Evolutionary conservation across 1,284 basidiomycete genomes (phyloP), one percentile per base, ranked within the genome.

Genomic region (Stereum hirsutum): DNA sequence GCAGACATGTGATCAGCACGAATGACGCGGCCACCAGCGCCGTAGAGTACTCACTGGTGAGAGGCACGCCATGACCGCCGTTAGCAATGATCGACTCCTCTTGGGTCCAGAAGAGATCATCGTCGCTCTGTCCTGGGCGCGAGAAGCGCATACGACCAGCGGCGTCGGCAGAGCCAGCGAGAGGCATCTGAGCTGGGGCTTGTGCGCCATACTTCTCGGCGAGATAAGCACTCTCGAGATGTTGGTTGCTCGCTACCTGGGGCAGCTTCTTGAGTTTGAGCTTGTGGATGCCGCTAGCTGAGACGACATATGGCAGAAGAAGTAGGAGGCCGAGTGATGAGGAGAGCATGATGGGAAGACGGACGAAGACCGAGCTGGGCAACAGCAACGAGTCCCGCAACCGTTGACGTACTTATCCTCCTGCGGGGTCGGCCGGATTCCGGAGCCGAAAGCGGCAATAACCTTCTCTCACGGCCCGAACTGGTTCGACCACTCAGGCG

Each of bases 201-300:
- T 69, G 58, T 43, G 57, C 70, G 44, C 82, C 81, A 72, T 96
- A 94, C 73, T 96, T 96, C 72, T 89, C 76, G 26, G 82, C 81
- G 49, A 96, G 81, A 59, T 85, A 89, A 20, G 84, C 81, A 41
- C 77, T 78, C 69, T 93, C 89, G 46, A 86, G 69, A 41, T 73
- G 63, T 37, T 85, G 82, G 53, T 81, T 81, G 51, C 64, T 70
- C 17, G 69, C 56, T 7, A 74, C 67, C 27, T 74, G 70, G 24
- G 83, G 71, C 7, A 92, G 62, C 68, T 94, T 95, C 65, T 89
- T 77, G 39, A 95, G 79, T 63, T 89, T 91, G 62, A 93, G 77
- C 61, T 76, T 90, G 71, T 88, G 82, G 4, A 90, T 70, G 53
- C 75, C 77, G 41, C 74, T 75, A 24, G 81, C 79, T 52, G 77